Conservation (phyloP, 2,329 filamentous ascomycete genomes). For the Alternaria dauci region DNA sequence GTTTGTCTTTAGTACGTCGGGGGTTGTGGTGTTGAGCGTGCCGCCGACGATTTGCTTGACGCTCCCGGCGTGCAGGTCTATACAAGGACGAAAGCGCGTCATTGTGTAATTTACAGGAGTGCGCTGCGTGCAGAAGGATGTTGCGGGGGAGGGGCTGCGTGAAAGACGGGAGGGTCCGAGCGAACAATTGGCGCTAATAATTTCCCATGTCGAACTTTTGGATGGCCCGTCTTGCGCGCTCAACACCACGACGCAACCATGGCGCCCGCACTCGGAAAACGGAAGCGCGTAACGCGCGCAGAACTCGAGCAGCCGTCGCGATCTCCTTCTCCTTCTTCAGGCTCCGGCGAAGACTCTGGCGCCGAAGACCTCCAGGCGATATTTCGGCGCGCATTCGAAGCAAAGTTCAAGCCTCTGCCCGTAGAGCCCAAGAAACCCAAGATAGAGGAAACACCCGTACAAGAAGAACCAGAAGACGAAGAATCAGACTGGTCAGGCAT, state of each 20-base stretch:
- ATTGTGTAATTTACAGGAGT: slow-evolving; percentile 58
- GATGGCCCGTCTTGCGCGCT: neutral
- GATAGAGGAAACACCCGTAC: slow-evolving; percentile 36
- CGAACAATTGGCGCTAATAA: slow-evolving; percentile 26
- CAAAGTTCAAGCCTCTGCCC: slow-evolving; percentile 79
- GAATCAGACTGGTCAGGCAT: slow-evolving; percentile 71
- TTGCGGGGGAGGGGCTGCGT: slow-evolving; percentile 29
- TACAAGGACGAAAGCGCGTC: slow-evolving; percentile 95
- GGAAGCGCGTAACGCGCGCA: slow-evolving; percentile 53
- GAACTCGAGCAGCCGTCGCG: slow-evolving; percentile 39
- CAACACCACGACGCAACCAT: slow-evolving; percentile 23
- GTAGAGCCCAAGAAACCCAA: slow-evolving; percentile 43
- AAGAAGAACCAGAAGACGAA: slow-evolving; percentile 41
- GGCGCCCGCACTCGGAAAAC: slow-evolving; percentile 56
- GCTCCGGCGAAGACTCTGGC: slow-evolving; percentile 40
- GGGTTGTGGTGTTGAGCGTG: slow-evolving; percentile 66
- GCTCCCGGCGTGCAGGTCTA: slow-evolving; percentile 95
- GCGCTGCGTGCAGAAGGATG: slow-evolving; percentile 1
- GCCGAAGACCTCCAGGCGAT: slow-evolving; percentile 72
- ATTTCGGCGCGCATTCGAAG: slow-evolving; percentile 86
- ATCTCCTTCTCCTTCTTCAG: slow-evolving; percentile 40
- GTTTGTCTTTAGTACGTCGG: slow-evolving; percentile 77
- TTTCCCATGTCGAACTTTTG: slow-evolving; percentile 18
- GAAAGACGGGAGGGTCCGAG: slow-evolving; percentile 33
- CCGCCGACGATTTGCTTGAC: slow-evolving; percentile 99